Evolutionary conservation across 257 asterid species (phyloP), one percentile per base, ranked within the genome.

Genomic region (Paraleonurus japonicus): DNA sequence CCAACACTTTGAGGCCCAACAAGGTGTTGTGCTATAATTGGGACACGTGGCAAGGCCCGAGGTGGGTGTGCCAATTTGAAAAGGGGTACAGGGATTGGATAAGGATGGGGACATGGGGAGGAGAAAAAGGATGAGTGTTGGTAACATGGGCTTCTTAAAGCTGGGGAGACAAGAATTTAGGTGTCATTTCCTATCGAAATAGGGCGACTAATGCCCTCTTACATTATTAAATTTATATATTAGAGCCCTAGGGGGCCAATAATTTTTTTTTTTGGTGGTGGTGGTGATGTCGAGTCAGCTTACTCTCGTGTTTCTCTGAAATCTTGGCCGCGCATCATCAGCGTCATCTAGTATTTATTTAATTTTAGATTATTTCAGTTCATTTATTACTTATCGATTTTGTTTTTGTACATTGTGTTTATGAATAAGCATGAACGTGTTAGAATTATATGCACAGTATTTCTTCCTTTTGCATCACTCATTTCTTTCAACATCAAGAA

Each of bases 101-200:
- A 73, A 71, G 72, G 60, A 71, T 64, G 74, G 72, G 65, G 78
- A 73, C 81, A 70, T 17, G 13, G 81, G 61, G 75, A 71, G 78
- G 66, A 65, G 69, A 55, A 63, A 78, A 69, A 35, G 73, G 78
- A 39, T 59, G 74, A 78, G 57, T 73, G 84, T 75, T 78, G 67
- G 84, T 79, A 85, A 87, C 94, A 80, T 85, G 88, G 88, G 78
- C 45, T 78, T 80, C 73, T 84, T 69, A 64, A 77, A 73, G 70
- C 68, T 74, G 32, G 79, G 86, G 87, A 77, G 89, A 87, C 90
- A 83, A 80, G 12, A 67, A 41, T 59, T 75, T 78, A 37, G 80
- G 67, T 72, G 61, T 72, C 75, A 69, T 50, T 74, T 78, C 72
- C 48, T 19, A 69, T 80, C 66, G 33, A 76, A 69, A 55, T 71